These are phyloP conservation scores for Seiridium cupressi DNA, from an alignment of 2,329 filamentous ascomycete genomes.

Conservation along the genomic window DNA sequence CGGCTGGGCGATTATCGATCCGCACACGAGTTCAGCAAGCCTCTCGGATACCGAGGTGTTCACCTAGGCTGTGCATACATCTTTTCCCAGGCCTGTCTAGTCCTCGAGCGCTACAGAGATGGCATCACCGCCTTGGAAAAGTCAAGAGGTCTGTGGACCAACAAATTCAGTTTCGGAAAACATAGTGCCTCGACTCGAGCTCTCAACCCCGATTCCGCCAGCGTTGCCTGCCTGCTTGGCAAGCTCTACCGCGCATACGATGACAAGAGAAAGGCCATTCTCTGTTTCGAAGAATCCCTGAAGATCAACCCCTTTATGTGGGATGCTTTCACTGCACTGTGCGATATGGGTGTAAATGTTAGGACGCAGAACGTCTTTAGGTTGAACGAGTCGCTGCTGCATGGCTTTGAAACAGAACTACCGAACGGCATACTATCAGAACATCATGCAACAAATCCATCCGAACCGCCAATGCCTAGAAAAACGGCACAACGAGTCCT, in stretches of 20 bases:
- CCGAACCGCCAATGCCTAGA: slow-evolving; percentile 35
- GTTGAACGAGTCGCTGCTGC: slow-evolving; percentile 55
- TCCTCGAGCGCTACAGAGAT: slow-evolving; percentile 74
- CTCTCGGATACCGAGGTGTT: slow-evolving; percentile 64
- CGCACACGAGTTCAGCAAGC: slow-evolving; percentile 79
- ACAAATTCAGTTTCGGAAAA: slow-evolving; percentile 75
- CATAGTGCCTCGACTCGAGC: slow-evolving; percentile 76
- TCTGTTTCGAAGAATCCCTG: slow-evolving; percentile 83
- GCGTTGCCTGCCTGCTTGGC: slow-evolving; percentile 79
- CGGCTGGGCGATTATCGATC: slow-evolving; percentile 80
- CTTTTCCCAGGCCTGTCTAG: slow-evolving; percentile 85
- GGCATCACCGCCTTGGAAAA: slow-evolving; percentile 84
- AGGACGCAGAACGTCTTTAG: slow-evolving; percentile 86
- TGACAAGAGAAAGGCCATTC: slow-evolving; percentile 77
- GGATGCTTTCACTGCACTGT: slow-evolving; percentile 90
- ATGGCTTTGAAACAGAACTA: slow-evolving; percentile 42
- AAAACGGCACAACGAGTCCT: slow-evolving; percentile 37
- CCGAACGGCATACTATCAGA: slow-evolving; percentile 29
- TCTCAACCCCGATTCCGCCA: slow-evolving; percentile 77
- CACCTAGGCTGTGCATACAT: slow-evolving; percentile 89
- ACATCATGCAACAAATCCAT: slow-evolving; percentile 32
- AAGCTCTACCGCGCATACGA: slow-evolving; percentile 85
- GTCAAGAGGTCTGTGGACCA: slow-evolving; percentile 71
- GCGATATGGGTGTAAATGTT: slow-evolving; percentile 81
- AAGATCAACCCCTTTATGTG: slow-evolving; percentile 95